Evolutionary conservation across 148 eudicot species (phyloP).

Genomic region (Chenopodium berlandieri): DNA sequence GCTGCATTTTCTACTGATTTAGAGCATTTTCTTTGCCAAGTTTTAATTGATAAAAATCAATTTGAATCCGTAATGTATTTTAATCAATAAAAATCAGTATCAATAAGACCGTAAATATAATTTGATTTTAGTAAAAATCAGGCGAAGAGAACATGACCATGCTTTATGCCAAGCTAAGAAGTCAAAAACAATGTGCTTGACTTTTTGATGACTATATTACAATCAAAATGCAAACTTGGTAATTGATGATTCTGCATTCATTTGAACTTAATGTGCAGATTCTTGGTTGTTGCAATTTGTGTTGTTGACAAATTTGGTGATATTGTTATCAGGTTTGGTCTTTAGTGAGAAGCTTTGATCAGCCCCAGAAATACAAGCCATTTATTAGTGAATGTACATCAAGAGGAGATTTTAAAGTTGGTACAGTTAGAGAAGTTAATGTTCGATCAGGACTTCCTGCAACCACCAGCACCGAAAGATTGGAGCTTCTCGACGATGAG

Average conservation of each 20-base stretch:
- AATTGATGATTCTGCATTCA: background rate
- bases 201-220: background rate
- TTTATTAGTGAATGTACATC: slow-evolving; percentile 55
- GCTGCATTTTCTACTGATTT: background rate
- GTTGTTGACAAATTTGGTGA: background rate
- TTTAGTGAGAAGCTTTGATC: slow-evolving; percentile 60
- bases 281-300: background rate
- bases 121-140: too few relatives aligned
- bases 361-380: slow-evolving; percentile 72
- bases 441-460: slow-evolving; percentile 70
- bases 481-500: slow-evolving; percentile 57
- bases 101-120: too few relatives aligned
- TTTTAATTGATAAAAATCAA: too few relatives aligned
- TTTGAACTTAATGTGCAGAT: background rate
- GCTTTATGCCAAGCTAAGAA: too few relatives aligned
- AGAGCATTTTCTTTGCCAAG: background rate
- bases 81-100: too few relatives aligned
- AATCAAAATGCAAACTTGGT: background rate
- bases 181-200: too few relatives aligned
- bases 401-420: slow-evolving; percentile 50
- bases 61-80: too few relatives aligned
- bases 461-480: slow-evolving; percentile 53
- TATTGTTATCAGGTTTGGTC: slow-evolving; percentile 55
- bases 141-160: too few relatives aligned
- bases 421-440: slow-evolving; percentile 59